Evolutionary conservation across 768 basidiomycete genomes (phyloP), one percentile per base, ranked within the genome.

Genomic region (Calvatia gigantea): DNA sequence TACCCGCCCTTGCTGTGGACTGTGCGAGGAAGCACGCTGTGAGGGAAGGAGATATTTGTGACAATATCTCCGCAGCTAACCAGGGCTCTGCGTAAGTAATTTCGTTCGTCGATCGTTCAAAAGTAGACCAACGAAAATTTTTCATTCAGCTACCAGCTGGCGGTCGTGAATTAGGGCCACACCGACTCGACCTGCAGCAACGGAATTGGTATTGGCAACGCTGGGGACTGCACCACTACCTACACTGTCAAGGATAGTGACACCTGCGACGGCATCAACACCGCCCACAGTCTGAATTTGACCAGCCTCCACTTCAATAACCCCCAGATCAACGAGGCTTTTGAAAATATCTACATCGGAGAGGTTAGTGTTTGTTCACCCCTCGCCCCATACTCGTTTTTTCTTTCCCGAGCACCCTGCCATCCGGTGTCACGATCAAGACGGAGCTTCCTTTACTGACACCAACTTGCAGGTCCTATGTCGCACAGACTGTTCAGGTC

Each of bases 321-420:
- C 80, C 90, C 88, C n/a, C 84, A 90, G 68, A 75, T 91, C 61
- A 59, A 82, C 62, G 2, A 43, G 0, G 71, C 66, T 0, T 87
- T 83, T 69, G 70, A 61, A 60, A 91, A 91, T 74, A 73, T 92
- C 67, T 89, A 90, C 70, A 64, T 86, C 54, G 88, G 85, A 64
- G 86, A 91, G 81, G 89, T 90, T 47, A 53, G 78, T 73, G 41
- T 45, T 21, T n/a, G 14, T 4, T 1, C 35, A 15, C 14, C 4
- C 39, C 21, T 25, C 25, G 11, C 11, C 12, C 39, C 5, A 41
- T 21, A 8, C 4, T 19, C 17, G n/a, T 19, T 42, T 23, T 23
- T 23, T 14, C 21, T 21, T 42, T 35, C 50, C 45, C 5, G 11
- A 32, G 19, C 25, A 11, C n/a, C 37, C 31, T 14, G 45, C n/a